Evolutionary conservation across 331 rosid species (phyloP), one percentile per base, ranked within the genome.

Genomic region (Malus hybrid): DNA sequence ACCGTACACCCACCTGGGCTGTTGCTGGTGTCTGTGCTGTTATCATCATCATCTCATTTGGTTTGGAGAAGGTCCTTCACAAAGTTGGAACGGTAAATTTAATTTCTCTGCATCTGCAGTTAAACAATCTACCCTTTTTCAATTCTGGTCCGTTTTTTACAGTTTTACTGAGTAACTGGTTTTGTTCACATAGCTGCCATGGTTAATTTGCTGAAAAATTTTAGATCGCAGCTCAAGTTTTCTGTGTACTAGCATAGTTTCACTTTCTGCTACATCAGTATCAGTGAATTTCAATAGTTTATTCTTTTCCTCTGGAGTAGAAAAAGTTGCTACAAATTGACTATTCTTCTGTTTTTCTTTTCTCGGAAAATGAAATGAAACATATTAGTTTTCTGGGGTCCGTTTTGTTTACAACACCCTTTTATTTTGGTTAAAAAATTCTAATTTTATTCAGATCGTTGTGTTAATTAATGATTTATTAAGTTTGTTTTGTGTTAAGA

Each of bases 21-120:
- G 96, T 95, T 53, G 46, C 46, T 39, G 46, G 12, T 39, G 46
- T 39, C 12, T 39, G 46, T 39, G 46, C 46, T 39, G 46, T 87
- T 32, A 88, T 95, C 73, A 90, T 95, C 79, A 58, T 95, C 75
- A 63, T 92, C 53, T 95, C 99, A 56, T 33, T 92, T 1, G 60
- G 39, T 10, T 60, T 95, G 78, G 99, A 95, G 84, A 95, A 84
- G 80, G 33, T 86, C 72, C 88, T 95, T 63, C 97, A 95, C 80
- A 90, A 69, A 89, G 70, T 82, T 32, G 99, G 98, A 88, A 79
- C 76, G 80, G 99, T 95, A 76, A 33, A 77, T 60, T 58, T 5
- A 33, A 80, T 60, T 58, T 5, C 22, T 55, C 26, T 46, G 5
- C 2, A 39, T 5, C 15, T 32, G 3, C 66, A 26, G 24, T 58